Conservation (phyloP, 805 yeast genomes). For the Priceomyces medius region DNA sequence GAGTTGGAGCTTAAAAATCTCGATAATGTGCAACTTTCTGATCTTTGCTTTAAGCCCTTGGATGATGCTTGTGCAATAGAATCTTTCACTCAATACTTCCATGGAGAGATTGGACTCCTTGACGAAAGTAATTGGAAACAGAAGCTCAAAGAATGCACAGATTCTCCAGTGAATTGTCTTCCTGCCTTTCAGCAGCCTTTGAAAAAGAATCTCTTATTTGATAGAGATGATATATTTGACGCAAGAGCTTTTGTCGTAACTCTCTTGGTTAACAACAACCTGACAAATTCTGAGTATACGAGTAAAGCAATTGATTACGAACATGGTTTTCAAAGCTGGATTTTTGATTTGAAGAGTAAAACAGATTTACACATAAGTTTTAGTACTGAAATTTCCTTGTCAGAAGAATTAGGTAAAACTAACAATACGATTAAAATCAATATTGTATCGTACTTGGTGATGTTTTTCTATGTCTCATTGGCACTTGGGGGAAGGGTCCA, state of each 20-base stretch:
- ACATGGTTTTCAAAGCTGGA: conserved; percentile 54
- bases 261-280: conserved; percentile 57
- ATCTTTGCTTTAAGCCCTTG: conserved; percentile 80
- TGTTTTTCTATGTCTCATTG: conserved; percentile 86
- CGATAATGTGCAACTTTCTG: conserved; percentile 44
- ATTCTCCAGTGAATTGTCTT: conserved; percentile 83
- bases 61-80: conserved; percentile 80
- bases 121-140: conserved; percentile 56
- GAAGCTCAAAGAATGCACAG: conserved; percentile 59
- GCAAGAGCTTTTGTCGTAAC: conserved; percentile 79
- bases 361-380: conserved; percentile 61
- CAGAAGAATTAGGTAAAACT: conserved; percentile 78
- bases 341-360: conserved; percentile 43
- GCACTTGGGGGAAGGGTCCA: conserved; percentile 69
- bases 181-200: conserved; percentile 92
- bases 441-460: conserved; percentile 69
- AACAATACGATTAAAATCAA: conserved; percentile 71
- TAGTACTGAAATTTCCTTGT: conserved; percentile 80
- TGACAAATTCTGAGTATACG: conserved; percentile 40
- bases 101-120: conserved; percentile 54
- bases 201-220: conserved; percentile 64
- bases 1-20: conserved; percentile 51
- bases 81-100: conserved; percentile 85
- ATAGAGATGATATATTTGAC: conserved; percentile 48
- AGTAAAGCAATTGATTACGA: conserved; percentile 64